Conservation (phyloP, 176 grass and related monocot genomes). For the Carex myosuroides region DNA sequence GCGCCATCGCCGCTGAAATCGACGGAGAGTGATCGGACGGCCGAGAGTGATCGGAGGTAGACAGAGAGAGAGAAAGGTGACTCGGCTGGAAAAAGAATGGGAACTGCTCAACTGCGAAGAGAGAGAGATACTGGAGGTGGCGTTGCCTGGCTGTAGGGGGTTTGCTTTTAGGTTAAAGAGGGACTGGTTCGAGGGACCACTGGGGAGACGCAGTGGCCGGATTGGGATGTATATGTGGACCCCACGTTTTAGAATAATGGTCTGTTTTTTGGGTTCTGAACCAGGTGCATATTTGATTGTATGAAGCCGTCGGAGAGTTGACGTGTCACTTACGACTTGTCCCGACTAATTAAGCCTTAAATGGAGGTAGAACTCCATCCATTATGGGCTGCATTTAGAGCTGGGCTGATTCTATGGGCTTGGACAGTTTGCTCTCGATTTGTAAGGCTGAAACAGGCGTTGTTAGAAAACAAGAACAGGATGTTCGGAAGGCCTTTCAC, state of each 20-base stretch:
- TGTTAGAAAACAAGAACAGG: too few species aligned
- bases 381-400: too few species aligned
- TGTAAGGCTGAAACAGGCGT: too few species aligned
- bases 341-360: too few species aligned
- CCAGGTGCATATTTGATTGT: not conserved
- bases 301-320: too few species aligned
- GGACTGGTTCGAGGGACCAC: not conserved
- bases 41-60: not conserved
- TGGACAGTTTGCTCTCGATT: too few species aligned
- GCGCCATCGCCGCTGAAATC: slow-evolving; percentile 44
- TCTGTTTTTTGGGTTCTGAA: not conserved
- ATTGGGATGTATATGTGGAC: not conserved
- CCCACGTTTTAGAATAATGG: not conserved
- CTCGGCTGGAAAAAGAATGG: not conserved
- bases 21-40: not conserved
- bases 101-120: not conserved
- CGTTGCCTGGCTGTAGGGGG: not conserved
- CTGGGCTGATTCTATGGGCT: too few species aligned
- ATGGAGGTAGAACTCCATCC: too few species aligned
- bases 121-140: slow-evolving; percentile 1
- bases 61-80: not conserved
- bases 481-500: not conserved
- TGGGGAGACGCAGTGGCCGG: not conserved
- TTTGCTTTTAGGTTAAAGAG: slow-evolving; percentile 6
- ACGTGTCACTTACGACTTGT: too few species aligned